phyloP scores from a whole-genome alignment of 75 land plant species.

The Adiantum capillusveneris region DNA sequence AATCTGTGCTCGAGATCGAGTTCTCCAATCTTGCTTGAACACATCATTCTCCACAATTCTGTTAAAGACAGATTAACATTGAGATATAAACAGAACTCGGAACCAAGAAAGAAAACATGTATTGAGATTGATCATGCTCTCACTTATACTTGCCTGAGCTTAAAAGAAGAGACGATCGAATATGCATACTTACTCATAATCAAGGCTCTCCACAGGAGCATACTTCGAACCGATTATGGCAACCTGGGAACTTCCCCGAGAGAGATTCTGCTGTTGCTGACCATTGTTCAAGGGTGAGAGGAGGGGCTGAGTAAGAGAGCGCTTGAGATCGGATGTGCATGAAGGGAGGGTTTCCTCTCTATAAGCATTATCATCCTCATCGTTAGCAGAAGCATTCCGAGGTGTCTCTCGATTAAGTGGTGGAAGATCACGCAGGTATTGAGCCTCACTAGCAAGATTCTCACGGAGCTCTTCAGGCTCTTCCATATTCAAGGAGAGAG shows the following conservation, averaged over 20 bases:
- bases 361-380: neutral
- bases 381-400: neutral
- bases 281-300: neutral
- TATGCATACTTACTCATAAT: conserved; percentile 54
- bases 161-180: too few species aligned
- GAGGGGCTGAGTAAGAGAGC: neutral
- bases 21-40: conserved; percentile 85
- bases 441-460: too few species aligned
- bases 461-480: too few species aligned
- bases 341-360: neutral
- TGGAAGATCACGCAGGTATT: neutral
- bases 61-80: too few species aligned
- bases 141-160: too few species aligned
- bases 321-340: neutral
- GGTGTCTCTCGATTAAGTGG: neutral
- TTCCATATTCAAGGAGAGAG: too few species aligned
- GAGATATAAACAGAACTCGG: neutral
- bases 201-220: conserved; percentile 62
- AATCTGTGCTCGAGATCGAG: conserved; percentile 49
- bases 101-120: neutral
- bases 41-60: conserved; percentile 60
- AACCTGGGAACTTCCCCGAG: conserved; percentile 36
- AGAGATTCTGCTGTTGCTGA: neutral
- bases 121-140: too few species aligned
- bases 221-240: conserved; percentile 62